A percentile compares a stretch with the other conserved stretches of the same genome.
These are phyloP conservation scores for Talaromyces liani DNA, from an alignment of 495 filamentous ascomycete genomes.

Conservation along the genomic window DNA sequence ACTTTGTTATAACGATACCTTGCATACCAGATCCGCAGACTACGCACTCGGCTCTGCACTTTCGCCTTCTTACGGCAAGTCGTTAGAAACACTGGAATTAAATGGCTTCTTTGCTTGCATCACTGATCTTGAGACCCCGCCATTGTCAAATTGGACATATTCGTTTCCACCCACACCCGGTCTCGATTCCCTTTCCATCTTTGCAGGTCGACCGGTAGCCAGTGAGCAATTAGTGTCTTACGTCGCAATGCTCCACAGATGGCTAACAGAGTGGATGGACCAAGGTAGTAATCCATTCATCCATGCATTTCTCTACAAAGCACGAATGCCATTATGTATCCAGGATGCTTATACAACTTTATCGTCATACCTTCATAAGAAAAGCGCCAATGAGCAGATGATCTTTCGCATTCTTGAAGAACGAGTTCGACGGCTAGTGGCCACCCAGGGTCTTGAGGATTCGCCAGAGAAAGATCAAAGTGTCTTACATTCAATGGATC, in stretches of 20 bases:
- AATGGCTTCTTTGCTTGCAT: neutral
- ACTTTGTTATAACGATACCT: neutral
- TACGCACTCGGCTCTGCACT: neutral
- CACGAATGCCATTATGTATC: neutral
- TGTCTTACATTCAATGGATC: neutral
- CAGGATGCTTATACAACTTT: neutral
- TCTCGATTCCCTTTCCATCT: neutral
- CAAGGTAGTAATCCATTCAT: constrained; percentile 1
- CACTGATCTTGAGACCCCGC: neutral
- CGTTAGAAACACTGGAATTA: neutral
- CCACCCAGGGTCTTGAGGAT: neutral
- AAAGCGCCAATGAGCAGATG: neutral
- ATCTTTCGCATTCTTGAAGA: neutral
- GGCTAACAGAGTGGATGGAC: neutral
- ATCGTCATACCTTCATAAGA: neutral
- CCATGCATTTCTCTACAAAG: neutral
- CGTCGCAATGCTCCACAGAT: neutral
- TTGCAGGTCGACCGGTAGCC: neutral
- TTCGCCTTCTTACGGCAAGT: neutral
- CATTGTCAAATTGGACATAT: neutral
- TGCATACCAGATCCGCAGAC: neutral
- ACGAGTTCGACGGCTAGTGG: neutral
- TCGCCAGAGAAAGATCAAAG: neutral
- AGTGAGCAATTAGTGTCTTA: neutral
- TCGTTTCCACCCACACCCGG: neutral